phyloP scores from a whole-genome alignment of 495 filamentous ascomycete genomes.

The Hyphodiscus hymeniophilus region DNA sequence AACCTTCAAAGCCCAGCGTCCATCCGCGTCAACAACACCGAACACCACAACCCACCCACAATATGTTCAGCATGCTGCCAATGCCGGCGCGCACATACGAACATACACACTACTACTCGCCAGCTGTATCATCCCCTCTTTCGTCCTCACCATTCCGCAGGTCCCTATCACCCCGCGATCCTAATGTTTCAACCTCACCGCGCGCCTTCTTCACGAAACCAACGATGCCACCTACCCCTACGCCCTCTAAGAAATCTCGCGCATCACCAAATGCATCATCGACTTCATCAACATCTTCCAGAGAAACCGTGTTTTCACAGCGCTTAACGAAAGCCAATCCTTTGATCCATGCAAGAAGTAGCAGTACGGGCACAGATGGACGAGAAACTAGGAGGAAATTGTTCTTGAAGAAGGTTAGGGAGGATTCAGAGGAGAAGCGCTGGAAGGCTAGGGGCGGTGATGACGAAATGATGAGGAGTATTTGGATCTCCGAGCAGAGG shows the following conservation, averaged over 20 bases:
- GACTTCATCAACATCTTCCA: neutral
- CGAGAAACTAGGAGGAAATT: constrained; percentile 49
- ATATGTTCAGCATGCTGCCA: constrained; percentile 16
- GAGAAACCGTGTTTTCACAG: constrained; percentile 12
- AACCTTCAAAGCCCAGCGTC: neutral
- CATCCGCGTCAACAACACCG: neutral
- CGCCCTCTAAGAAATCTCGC: neutral
- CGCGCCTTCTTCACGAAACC: neutral
- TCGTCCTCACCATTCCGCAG: constrained; percentile 15
- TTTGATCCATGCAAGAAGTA: constrained; percentile 18
- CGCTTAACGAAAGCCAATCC: constrained; percentile 29
- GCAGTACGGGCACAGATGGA: constrained; percentile 30
- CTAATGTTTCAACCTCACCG: constrained; percentile 2
- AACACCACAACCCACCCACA: neutral
- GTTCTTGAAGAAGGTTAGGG: constrained; percentile 73
- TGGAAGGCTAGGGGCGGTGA: constrained; percentile 61
- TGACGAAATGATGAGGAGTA: constrained; percentile 45
- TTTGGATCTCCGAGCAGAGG: constrained; percentile 17
- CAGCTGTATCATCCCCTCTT: constrained; percentile 15
- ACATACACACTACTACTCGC: constrained; percentile 8
- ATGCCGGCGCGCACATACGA: constrained; percentile 1
- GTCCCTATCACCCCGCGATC: constrained; percentile 11
- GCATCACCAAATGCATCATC: neutral
- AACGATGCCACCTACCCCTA: constrained; percentile 9
- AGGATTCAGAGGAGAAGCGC: constrained; percentile 55